These are phyloP conservation scores for Erodium moschatum DNA, from an alignment of 441 rosid genomes.

Conservation along the genomic window DNA sequence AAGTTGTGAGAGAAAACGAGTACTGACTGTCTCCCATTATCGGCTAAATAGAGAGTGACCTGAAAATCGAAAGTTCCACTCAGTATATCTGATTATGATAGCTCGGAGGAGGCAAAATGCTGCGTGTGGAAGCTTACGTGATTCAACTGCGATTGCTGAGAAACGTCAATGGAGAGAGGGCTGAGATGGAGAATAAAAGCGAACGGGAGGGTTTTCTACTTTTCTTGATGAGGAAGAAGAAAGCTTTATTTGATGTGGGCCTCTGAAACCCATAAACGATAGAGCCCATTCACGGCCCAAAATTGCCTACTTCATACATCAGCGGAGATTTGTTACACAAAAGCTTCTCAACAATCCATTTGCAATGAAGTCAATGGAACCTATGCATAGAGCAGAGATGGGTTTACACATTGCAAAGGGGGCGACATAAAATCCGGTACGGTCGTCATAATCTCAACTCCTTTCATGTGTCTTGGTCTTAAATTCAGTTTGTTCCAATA, in stretches of 20 bases:
- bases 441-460: no score
- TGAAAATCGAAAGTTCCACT: no score
- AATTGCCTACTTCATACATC: no score
- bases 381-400: no score
- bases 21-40: constrained; percentile 70
- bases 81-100: neutral
- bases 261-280: neutral
- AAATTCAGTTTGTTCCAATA: no score
- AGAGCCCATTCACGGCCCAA: no score
- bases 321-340: no score
- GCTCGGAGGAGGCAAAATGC: neutral
- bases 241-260: neutral
- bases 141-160: neutral
- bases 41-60: neutral
- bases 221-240: neutral
- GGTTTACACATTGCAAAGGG: no score
- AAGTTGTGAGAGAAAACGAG: constrained; percentile 66
- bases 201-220: neutral
- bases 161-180: neutral
- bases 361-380: no score
- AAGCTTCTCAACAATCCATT: no score
- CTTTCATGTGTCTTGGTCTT: no score
- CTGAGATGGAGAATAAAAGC: neutral
- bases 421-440: no score
- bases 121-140: neutral